phyloP scores from a whole-genome alignment of 148 eudicot genomes.

The Vaccinium vitisidaea region DNA sequence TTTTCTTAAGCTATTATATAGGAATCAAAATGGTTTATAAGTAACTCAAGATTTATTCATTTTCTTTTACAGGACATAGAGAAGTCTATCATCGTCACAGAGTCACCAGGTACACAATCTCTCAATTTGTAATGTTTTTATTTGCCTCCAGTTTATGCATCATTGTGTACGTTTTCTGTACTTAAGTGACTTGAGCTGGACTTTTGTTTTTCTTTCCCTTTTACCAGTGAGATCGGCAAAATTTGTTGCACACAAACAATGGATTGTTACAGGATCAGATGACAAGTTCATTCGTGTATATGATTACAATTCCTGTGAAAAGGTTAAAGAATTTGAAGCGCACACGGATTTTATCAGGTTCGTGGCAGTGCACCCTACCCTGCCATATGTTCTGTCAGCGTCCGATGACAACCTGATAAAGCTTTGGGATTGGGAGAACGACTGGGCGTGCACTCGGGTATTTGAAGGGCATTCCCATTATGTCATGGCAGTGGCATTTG shows the following conservation, averaged over 20 bases:
- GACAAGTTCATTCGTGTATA: conserved; percentile 56
- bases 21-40: neutral
- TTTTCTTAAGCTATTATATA: neutral
- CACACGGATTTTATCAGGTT: conserved; percentile 76
- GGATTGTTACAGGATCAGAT: conserved; percentile 66
- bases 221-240: conserved; percentile 63
- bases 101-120: conserved; percentile 48
- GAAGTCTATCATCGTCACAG: conserved; percentile 53
- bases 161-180: neutral
- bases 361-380: conserved; percentile 77
- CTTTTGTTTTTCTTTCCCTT: neutral
- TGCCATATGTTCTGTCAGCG: conserved; percentile 65
- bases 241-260: conserved; percentile 54
- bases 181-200: neutral
- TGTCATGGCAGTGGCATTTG: conserved; percentile 85
- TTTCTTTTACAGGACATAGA: conserved; percentile 38
- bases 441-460: conserved; percentile 68
- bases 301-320: conserved; percentile 63
- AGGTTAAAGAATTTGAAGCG: conserved; percentile 63
- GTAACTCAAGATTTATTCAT: neutral
- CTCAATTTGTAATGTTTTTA: neutral
- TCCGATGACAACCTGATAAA: conserved; percentile 83
- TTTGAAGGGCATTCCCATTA: conserved; percentile 87
- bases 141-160: neutral
- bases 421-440: conserved; percentile 95